These are phyloP conservation scores for Lactarius tabidus DNA, from an alignment of 768 basidiomycete genomes.

Conservation along the genomic window DNA sequence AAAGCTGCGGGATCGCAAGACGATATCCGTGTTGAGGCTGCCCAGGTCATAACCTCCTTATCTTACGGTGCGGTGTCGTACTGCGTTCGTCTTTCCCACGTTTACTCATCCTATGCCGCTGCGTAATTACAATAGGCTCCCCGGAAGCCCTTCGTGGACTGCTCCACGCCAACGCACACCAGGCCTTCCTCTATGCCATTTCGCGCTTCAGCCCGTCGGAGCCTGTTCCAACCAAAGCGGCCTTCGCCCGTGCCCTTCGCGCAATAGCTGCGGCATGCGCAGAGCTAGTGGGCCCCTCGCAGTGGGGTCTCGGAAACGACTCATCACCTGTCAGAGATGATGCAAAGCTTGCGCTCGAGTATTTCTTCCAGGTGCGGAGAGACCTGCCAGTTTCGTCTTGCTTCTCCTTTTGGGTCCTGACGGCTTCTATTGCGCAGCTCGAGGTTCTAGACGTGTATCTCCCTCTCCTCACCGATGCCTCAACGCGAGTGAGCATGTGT, in stretches of 20 bases:
- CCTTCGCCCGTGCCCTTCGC: slow-evolving; percentile 61
- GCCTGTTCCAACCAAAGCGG: slow-evolving; percentile 42
- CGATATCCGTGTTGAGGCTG: slow-evolving; percentile 64
- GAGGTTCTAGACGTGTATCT: slow-evolving; percentile 65
- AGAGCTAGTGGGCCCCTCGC: slow-evolving; percentile 64
- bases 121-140: slow-evolving; percentile 50
- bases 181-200: slow-evolving; percentile 60
- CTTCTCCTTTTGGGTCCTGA: slow-evolving; percentile 3
- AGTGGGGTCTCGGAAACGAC: slow-evolving; percentile 57
- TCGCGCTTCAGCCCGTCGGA: slow-evolving; percentile 43
- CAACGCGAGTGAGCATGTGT: slow-evolving; percentile 41
- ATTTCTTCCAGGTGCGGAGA: slow-evolving; percentile 55
- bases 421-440: slow-evolving; percentile 34
- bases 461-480: slow-evolving; percentile 51
- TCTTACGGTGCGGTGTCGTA: slow-evolving; percentile 50
- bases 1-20: slow-evolving; percentile 39
- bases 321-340: slow-evolving; percentile 41
- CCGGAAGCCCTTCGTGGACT: slow-evolving; percentile 55
- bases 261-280: slow-evolving; percentile 56
- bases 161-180: slow-evolving; percentile 52
- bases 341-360: slow-evolving; percentile 54
- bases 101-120: neutral
- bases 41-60: slow-evolving; percentile 69
- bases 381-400: neutral
- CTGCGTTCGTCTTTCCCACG: neutral